Evolutionary conservation across 208 protist genomes (phyloP), one percentile per base, ranked within the genome.

Genomic region (Crithidia mellificae): DNA sequence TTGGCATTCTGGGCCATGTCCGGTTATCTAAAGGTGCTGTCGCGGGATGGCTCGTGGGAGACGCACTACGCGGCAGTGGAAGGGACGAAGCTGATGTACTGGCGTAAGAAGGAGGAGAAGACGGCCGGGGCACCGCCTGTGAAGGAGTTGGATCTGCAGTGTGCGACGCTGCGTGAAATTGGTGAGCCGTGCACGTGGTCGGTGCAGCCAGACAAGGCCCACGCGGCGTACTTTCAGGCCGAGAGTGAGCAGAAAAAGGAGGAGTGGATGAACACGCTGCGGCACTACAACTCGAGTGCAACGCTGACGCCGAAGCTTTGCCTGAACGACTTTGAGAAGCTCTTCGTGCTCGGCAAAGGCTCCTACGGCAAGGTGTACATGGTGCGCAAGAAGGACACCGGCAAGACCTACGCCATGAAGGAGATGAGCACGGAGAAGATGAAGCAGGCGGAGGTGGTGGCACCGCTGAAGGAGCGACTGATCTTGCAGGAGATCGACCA

Each of bases 401-500:
- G 77, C 22, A 84, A 94, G 59, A 44, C 80, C n/a, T 98, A 88
- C 65, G 97, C 97, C 25, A 95, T 97, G 87, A 97, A 97, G 81
- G 79, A 88, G 70, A 92, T 96, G 84, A 84, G 81, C 72, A 55
- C 80, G 41, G 84, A 91, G 52, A 78, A 96, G 53, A 97, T 91
- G 38, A 50, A 61, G 47, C 62, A 70, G 70, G 70, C 70, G 25
- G 70, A 76, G 57, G 68, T 76, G 8, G 68, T 63, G 38, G 49
- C 70, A 15, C 70, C 70, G 14, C 80, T 81, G 38, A 81, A 83
- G 38, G 95, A 98, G 74, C 94, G 94, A 52, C 78, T 80, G 39
- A 98, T 98, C 68, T 65, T 98, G n/a, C 73, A 94, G 61, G 82
- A 74, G 14, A 95, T 98, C 47, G 83, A 90, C 39, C 95, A 98